Conservation (phyloP, 2,329 filamentous ascomycete genomes). For the Trichothecium roseum region DNA sequence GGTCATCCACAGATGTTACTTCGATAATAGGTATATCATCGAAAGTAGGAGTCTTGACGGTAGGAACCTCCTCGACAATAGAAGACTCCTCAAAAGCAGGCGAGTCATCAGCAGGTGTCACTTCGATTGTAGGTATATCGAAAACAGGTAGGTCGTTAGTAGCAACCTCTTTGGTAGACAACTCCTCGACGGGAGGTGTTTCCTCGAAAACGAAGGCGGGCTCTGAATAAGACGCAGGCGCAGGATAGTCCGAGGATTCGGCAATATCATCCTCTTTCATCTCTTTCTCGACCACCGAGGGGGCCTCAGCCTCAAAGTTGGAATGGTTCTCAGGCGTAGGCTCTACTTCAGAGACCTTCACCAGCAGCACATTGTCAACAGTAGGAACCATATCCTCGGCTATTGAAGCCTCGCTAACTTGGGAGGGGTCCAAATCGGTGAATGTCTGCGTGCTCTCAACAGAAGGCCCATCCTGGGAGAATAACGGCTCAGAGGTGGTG, state of each 20-base stretch:
- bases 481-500: conserved; percentile 18
- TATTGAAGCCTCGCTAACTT: conserved; percentile 10
- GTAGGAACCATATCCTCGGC: neutral
- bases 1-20: no score
- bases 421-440: conserved; percentile 11
- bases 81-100: neutral
- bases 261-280: neutral
- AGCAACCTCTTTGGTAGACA: no score
- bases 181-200: no score
- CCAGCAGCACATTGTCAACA: neutral
- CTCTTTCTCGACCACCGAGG: conserved; percentile 2
- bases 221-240: no score
- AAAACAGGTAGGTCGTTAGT: no score
- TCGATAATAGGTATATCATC: no score
- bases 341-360: conserved; percentile 3
- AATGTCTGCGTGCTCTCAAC: conserved; percentile 13
- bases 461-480: conserved; percentile 17
- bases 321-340: conserved; percentile 4
- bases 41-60: no score
- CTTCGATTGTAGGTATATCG: no score
- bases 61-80: neutral
- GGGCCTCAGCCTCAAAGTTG: neutral
- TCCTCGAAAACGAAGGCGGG: no score
- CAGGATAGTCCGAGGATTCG: neutral
- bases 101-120: no score